Evolutionary conservation across 2,329 filamentous ascomycete species (phyloP).

Genomic region (Talaromyces albobiverticillius): DNA sequence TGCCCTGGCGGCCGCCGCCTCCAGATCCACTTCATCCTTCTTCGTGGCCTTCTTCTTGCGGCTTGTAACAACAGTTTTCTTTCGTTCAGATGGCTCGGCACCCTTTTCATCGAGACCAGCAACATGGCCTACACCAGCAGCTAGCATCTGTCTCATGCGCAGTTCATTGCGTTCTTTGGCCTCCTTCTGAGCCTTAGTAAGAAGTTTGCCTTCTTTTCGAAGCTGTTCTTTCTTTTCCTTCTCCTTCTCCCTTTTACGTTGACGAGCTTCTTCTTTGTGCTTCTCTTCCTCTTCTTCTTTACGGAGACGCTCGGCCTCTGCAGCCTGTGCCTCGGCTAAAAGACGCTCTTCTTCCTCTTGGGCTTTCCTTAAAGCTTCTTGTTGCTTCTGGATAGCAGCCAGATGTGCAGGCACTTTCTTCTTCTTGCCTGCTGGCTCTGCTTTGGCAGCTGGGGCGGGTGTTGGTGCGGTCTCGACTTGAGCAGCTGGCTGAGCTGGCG

Average conservation of each 20-base stretch:
- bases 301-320: constrained; percentile 35
- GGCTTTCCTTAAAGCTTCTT: constrained; percentile 44
- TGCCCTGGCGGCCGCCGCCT: constrained; percentile 47
- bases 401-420: constrained; percentile 75
- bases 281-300: constrained; percentile 45
- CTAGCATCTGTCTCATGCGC: constrained; percentile 50
- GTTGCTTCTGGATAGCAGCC: constrained; percentile 49
- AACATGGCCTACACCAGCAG: constrained; percentile 43
- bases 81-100: constrained; percentile 60
- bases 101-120: constrained; percentile 38
- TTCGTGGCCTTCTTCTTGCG: constrained; percentile 72
- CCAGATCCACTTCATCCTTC: constrained; percentile 54
- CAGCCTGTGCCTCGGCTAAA: constrained; percentile 36
- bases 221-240: constrained; percentile 51
- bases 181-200: constrained; percentile 50
- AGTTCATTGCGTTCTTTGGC: constrained; percentile 46
- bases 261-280: constrained; percentile 45
- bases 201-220: constrained; percentile 47
- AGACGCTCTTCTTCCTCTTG: constrained; percentile 46
- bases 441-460: constrained; percentile 56
- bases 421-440: constrained; percentile 67
- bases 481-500: constrained; percentile 46
- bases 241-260: constrained; percentile 48
- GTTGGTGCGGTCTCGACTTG: constrained; percentile 84
- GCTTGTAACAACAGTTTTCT: constrained; percentile 71